These are phyloP conservation scores for Aegilops umbellulata DNA, from an alignment of 176 grass and related monocot genomes.

Conservation along the genomic window DNA sequence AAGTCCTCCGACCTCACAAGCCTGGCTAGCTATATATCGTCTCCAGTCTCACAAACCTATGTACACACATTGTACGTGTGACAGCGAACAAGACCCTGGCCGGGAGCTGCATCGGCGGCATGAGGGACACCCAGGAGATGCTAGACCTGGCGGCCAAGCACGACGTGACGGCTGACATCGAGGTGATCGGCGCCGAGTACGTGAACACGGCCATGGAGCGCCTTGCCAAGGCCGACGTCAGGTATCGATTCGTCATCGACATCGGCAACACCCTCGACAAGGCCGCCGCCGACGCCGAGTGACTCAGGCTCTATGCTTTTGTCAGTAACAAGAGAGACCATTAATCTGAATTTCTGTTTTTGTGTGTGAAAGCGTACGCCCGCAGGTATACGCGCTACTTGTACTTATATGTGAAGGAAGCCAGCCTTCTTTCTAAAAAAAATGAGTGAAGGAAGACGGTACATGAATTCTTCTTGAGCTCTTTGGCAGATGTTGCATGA, in stretches of 20 bases:
- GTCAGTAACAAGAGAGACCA: no score
- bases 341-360: no score
- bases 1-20: neutral
- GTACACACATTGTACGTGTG: neutral
- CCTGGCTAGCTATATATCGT: no score
- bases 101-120: slow-evolving; percentile 60
- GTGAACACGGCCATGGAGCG: slow-evolving; percentile 64
- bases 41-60: neutral
- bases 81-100: slow-evolving; percentile 46
- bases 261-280: slow-evolving; percentile 56
- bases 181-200: slow-evolving; percentile 48
- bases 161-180: slow-evolving; percentile 52
- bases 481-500: neutral
- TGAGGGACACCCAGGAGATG: slow-evolving; percentile 73
- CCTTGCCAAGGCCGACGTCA: slow-evolving; percentile 52
- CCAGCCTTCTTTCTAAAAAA: no score
- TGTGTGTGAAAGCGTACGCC: no score
- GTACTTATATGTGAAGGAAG: neutral
- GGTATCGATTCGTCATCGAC: slow-evolving; percentile 79
- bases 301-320: neutral
- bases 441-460: neutral
- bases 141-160: slow-evolving; percentile 54
- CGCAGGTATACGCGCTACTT: no score
- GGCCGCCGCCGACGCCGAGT: neutral
- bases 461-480: neutral